Evolutionary conservation across 2,329 filamentous ascomycete species (phyloP).

Genomic region (Cladosporium sp.): DNA sequence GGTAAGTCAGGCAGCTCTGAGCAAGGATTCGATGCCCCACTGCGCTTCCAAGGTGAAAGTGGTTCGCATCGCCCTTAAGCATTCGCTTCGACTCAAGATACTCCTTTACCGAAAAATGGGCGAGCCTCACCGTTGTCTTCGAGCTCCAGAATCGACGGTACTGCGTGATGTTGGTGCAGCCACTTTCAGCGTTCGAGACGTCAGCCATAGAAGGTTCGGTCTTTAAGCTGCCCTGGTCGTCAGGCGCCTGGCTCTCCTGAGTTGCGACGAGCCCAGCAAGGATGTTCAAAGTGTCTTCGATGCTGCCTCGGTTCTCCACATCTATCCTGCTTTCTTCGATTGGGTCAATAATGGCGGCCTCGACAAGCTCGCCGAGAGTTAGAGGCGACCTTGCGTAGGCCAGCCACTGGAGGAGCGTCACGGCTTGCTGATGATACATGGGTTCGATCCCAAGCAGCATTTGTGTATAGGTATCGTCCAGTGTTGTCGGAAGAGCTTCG

Average conservation of each 20-base stretch:
- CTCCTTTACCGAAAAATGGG: slow-evolving; percentile 25
- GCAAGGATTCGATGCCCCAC: slow-evolving; percentile 14
- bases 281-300: slow-evolving; percentile 13
- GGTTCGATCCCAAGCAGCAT: slow-evolving; percentile 14
- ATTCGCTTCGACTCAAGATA: slow-evolving; percentile 22
- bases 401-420: slow-evolving; percentile 16
- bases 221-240: too few relatives aligned
- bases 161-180: background rate
- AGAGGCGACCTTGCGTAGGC: slow-evolving; percentile 14
- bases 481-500: slow-evolving; percentile 12
- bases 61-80: slow-evolving; percentile 6
- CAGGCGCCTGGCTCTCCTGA: background rate
- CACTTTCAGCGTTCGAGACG: background rate
- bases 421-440: slow-evolving; percentile 4
- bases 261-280: slow-evolving; percentile 11
- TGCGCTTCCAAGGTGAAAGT: slow-evolving; percentile 15
- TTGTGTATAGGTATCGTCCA: slow-evolving; percentile 18
- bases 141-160: background rate
- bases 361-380: slow-evolving; percentile 16
- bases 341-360: slow-evolving; percentile 14
- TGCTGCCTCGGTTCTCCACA: slow-evolving; percentile 9
- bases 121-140: slow-evolving; percentile 18
- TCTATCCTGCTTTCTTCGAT: slow-evolving; percentile 6
- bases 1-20: slow-evolving; percentile 18
- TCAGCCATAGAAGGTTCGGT: too few relatives aligned